These are phyloP conservation scores for Ophiostoma sp. DNA, from an alignment of 2,329 filamentous ascomycete species.

Conservation along the genomic window DNA sequence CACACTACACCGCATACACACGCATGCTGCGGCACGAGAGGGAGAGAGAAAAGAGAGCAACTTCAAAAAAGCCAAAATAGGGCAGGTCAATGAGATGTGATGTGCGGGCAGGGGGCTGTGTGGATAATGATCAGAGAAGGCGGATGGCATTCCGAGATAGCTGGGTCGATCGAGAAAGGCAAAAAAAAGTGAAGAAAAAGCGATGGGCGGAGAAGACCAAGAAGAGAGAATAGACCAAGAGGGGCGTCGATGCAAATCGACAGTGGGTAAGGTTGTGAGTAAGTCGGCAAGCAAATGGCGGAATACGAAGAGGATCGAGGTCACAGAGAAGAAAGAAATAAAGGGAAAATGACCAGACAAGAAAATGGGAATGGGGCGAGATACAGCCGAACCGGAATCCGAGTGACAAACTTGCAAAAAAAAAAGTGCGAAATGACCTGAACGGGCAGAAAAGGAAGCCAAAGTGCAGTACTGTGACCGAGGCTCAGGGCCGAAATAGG, in stretches of 20 bases:
- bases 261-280: background rate
- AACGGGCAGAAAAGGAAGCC: slow-evolving; percentile 18
- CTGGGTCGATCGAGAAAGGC: background rate
- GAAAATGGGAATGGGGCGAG: background rate
- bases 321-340: background rate
- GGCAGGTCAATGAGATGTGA: background rate
- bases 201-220: background rate
- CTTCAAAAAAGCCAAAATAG: background rate
- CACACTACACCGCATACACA: background rate
- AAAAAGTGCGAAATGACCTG: slow-evolving; percentile 9
- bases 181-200: background rate
- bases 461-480: slow-evolving; percentile 12
- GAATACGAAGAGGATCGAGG: background rate
- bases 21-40: slow-evolving; percentile 14
- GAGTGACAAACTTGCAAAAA: background rate
- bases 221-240: background rate
- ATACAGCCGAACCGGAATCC: background rate
- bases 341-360: background rate
- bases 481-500: slow-evolving; percentile 19
- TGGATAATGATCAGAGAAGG: background rate
- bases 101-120: background rate
- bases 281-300: background rate
- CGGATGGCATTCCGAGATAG: slow-evolving; percentile 1
- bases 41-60: background rate
- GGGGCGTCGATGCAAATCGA: background rate